These are phyloP conservation scores for Pythium vanterpoolii DNA, from an alignment of 352 stramenopile genomes.

Conservation along the genomic window DNA sequence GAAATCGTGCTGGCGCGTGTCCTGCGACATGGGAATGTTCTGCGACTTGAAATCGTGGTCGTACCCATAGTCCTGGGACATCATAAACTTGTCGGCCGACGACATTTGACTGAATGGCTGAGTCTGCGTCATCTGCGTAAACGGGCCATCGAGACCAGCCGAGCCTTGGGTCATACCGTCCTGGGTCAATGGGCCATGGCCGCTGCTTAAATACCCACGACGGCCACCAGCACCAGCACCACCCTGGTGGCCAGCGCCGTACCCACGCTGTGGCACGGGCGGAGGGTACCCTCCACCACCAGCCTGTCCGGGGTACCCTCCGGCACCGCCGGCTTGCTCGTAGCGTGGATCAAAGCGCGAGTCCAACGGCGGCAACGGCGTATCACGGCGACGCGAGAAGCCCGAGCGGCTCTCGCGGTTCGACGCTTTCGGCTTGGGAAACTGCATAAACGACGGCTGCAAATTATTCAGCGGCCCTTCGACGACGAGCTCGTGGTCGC, in stretches of 20 bases:
- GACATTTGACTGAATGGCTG: slow-evolving; percentile 87
- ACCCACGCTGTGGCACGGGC: slow-evolving; percentile 35
- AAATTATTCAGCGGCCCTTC: slow-evolving; percentile 97
- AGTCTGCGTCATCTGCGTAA: slow-evolving; percentile 76
- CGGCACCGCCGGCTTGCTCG: slow-evolving; percentile 34
- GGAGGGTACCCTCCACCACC: slow-evolving; percentile 35
- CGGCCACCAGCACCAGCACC: slow-evolving; percentile 19
- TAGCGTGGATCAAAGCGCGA: slow-evolving; percentile 86
- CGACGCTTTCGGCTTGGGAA: slow-evolving; percentile 73
- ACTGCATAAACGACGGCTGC: slow-evolving; percentile 96
- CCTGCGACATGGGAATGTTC: slow-evolving; percentile 80
- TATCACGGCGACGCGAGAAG: slow-evolving; percentile 42
- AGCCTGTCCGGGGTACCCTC: slow-evolving; percentile 20
- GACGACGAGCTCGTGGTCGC: slow-evolving; percentile 93
- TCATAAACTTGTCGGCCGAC: slow-evolving; percentile 68
- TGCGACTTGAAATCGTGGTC: slow-evolving; percentile 85
- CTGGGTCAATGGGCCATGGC: slow-evolving; percentile 70
- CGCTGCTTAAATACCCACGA: slow-evolving; percentile 24
- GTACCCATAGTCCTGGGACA: slow-evolving; percentile 83
- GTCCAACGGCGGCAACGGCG: slow-evolving; percentile 64
- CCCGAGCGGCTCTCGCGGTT: slow-evolving; percentile 34
- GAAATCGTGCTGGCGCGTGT: slow-evolving; percentile 59
- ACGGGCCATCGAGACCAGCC: slow-evolving; percentile 61
- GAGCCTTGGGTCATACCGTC: slow-evolving; percentile 66
- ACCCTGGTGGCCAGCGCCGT: slow-evolving; percentile 11